Evolutionary conservation across 108 stramenopile genomes (phyloP).

Genomic region (Cyclotella choctawhatcheeana): DNA sequence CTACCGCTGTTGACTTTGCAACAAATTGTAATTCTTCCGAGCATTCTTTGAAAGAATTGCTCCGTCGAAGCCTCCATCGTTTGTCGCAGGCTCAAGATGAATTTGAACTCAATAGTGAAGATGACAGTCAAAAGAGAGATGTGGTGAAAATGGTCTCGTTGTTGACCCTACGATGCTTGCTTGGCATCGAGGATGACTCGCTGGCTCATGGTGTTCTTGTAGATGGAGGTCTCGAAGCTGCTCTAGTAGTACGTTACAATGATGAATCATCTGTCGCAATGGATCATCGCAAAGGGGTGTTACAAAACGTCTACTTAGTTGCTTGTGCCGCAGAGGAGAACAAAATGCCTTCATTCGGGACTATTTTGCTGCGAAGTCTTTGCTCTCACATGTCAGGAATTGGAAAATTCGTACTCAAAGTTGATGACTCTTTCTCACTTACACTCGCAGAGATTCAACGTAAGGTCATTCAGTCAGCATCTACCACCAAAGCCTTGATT

Average conservation of each 20-base stretch:
- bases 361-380: conserved; percentile 13
- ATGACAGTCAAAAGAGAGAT: conserved; percentile 16
- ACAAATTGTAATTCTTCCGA: neutral
- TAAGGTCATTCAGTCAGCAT: conserved; percentile 39
- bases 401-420: conserved; percentile 21
- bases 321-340: conserved; percentile 28
- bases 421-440: conserved; percentile 15
- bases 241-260: conserved; percentile 14
- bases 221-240: conserved; percentile 14
- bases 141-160: conserved; percentile 38
- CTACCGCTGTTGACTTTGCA: conserved; percentile 36
- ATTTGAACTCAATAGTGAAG: conserved; percentile 37
- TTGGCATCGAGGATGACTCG: conserved; percentile 49
- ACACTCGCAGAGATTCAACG: conserved; percentile 44
- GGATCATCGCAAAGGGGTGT: neutral
- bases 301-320: conserved; percentile 30
- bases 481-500: conserved; percentile 33
- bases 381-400: conserved; percentile 12
- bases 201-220: conserved; percentile 17
- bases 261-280: conserved; percentile 11
- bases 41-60: conserved; percentile 9
- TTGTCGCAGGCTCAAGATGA: conserved; percentile 45
- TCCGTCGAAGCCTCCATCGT: conserved; percentile 34
- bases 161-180: conserved; percentile 36
- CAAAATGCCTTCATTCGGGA: conserved; percentile 29